phyloP scores from a whole-genome alignment of 2,329 filamentous ascomycete genomes.

The Diplocarpon rosae region DNA sequence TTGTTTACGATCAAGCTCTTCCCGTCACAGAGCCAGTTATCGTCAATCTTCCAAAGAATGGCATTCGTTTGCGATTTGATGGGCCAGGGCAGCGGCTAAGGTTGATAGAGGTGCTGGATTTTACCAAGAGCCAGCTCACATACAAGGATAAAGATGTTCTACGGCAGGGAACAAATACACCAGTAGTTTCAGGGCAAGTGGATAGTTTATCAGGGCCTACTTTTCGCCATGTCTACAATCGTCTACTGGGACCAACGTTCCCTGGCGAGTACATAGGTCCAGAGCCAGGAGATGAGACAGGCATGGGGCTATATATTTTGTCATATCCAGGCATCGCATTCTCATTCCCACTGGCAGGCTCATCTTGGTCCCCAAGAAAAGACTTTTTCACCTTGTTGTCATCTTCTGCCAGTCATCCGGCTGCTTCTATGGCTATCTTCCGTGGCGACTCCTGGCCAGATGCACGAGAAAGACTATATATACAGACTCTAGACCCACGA shows the following conservation, averaged over 20 bases:
- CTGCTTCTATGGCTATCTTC: slow-evolving; percentile 83
- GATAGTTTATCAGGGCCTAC: slow-evolving; percentile 48
- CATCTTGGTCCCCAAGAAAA: slow-evolving; percentile 61
- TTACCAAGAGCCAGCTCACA: slow-evolving; percentile 70
- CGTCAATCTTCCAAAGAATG: slow-evolving; percentile 71
- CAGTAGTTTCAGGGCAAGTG: slow-evolving; percentile 20
- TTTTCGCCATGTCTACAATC: slow-evolving; percentile 85
- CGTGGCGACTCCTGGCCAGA: slow-evolving; percentile 85
- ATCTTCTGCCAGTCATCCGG: slow-evolving; percentile 63
- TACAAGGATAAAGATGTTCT: slow-evolving; percentile 76
- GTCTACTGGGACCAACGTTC: slow-evolving; percentile 87
- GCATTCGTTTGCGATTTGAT: slow-evolving; percentile 83
- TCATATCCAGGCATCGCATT: slow-evolving; percentile 94
- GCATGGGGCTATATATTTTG: slow-evolving; percentile 69
- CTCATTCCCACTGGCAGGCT: slow-evolving; percentile 67
- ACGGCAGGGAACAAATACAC: slow-evolving; percentile 40
- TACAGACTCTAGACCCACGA: slow-evolving; percentile 59
- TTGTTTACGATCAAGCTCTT: slow-evolving; percentile 64
- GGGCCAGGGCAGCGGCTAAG: slow-evolving; percentile 85
- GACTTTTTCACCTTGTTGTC: slow-evolving; percentile 84
- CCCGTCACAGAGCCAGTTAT: slow-evolving; percentile 68
- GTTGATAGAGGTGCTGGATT: slow-evolving; percentile 83
- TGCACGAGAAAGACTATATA: slow-evolving; percentile 66
- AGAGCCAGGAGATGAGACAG: slow-evolving; percentile 36
- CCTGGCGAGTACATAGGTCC: slow-evolving; percentile 82